Conservation (phyloP, 1,284 basidiomycete species). For the Cutaneotrichosporon spelunceum region DNA sequence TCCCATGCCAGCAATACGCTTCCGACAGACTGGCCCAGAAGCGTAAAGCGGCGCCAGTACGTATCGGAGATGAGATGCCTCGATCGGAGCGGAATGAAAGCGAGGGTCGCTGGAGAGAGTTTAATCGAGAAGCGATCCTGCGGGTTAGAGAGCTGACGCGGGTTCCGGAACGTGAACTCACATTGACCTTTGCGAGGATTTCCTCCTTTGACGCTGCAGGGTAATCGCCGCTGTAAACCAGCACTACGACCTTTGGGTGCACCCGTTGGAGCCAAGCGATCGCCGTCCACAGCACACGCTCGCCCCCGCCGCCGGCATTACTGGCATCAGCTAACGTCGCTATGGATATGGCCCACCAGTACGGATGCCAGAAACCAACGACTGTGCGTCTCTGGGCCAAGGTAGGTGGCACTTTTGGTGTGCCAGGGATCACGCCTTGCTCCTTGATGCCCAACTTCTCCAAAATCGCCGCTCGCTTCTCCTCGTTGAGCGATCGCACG, state of each 20-base stretch:
- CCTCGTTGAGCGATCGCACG: conserved; percentile 31
- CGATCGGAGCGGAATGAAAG: conserved; percentile 72
- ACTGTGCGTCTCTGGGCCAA: conserved; percentile 48
- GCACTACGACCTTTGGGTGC: conserved; percentile 67
- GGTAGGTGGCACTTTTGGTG: conserved; percentile 30
- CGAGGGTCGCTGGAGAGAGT: conserved; percentile 62
- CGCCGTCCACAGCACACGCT: conserved; percentile 93
- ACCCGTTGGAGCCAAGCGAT: conserved; percentile 71
- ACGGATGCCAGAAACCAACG: conserved; percentile 91
- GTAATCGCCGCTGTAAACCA: conserved; percentile 86
- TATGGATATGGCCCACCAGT: conserved; percentile 63
- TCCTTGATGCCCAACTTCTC: conserved; percentile 36
- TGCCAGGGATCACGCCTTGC: conserved; percentile 33
- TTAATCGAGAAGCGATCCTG: conserved; percentile 80
- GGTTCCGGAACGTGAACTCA: conserved; percentile 45
- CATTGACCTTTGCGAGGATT: conserved; percentile 79
- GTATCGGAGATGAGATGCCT: conserved; percentile 74
- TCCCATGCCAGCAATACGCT: conserved; percentile 80
- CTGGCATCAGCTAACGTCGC: conserved; percentile 53
- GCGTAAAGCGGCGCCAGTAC: conserved; percentile 82
- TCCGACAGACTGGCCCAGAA: conserved; percentile 86
- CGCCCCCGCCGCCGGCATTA: conserved; percentile 96
- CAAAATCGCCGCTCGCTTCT: conserved; percentile 31
- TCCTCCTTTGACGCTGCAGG: conserved; percentile 70
- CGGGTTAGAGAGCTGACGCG: not conserved